Evolutionary conservation across 331 rosid species (phyloP).

Genomic region (Malus hybrid): DNA sequence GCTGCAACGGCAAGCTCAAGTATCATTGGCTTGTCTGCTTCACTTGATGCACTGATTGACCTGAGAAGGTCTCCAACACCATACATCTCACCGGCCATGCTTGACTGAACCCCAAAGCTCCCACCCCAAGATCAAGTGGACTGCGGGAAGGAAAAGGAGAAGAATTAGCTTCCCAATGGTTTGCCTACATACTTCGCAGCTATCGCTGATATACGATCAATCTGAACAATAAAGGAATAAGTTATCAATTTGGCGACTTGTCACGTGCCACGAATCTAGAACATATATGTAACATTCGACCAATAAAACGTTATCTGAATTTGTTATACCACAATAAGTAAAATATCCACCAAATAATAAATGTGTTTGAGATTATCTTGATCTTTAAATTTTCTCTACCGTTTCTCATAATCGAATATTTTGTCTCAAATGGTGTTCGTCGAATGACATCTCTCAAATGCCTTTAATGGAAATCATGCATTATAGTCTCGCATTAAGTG

Average conservation of each 20-base stretch:
- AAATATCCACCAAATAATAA: not conserved
- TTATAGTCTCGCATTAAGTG: too few species aligned
- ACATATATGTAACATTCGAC: not conserved
- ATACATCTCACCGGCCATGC: constrained; percentile 51
- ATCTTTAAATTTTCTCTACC: constrained; percentile 25
- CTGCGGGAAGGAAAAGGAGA: constrained; percentile 49
- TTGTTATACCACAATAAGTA: not conserved
- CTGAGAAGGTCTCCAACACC: constrained; percentile 68
- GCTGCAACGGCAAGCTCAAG: not conserved
- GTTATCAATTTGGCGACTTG: not conserved
- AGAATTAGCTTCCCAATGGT: constrained; percentile 71
- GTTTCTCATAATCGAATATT: constrained; percentile 82
- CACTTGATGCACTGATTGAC: constrained; percentile 20
- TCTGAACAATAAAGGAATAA: constrained; percentile 21
- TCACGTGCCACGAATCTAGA: not conserved
- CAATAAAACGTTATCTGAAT: not conserved
- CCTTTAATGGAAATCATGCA: constrained; percentile 8
- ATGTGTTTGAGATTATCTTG: not conserved
- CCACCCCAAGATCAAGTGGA: constrained; percentile 57
- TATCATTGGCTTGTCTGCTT: not conserved
- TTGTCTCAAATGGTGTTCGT: constrained; percentile 86
- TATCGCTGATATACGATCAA: constrained; percentile 77
- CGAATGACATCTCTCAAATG: constrained; percentile 92
- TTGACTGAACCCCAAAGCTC: constrained; percentile 38
- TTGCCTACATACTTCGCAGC: constrained; percentile 92